A percentile compares a stretch with the other conserved stretches of the same genome.
Conservation (phyloP, 2,329 filamentous ascomycete genomes). For the Colletotrichum sansevieriae region DNA sequence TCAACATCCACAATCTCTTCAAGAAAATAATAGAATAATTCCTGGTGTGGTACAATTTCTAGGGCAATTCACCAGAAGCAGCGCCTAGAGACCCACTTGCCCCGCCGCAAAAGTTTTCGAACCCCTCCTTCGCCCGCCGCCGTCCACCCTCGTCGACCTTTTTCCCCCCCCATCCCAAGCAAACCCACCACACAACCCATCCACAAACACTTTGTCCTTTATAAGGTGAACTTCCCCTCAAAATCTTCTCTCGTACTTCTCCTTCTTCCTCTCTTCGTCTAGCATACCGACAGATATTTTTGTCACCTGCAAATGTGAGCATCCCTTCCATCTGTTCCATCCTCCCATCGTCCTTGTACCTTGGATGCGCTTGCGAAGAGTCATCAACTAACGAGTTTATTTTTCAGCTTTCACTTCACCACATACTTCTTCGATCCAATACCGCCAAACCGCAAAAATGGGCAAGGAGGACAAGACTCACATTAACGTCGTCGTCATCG, state of each 20-base stretch:
- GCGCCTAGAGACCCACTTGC: constrained; percentile 14
- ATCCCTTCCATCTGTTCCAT: background rate
- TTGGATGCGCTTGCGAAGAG: background rate
- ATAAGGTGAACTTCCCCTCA: constrained; percentile 14
- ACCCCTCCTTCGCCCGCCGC: constrained; percentile 24
- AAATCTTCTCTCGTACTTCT: constrained; percentile 4
- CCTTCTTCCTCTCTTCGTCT: constrained; percentile 22
- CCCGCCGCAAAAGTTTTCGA: constrained; percentile 30
- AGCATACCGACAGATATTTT: constrained; percentile 9
- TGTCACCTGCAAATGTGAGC: constrained; percentile 27
- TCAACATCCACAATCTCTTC: background rate
- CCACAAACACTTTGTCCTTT: constrained; percentile 4
- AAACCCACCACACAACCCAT: background rate
- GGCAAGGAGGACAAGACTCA: constrained; percentile 95
- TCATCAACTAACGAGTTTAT: constrained; percentile 9
- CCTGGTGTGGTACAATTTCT: constrained; percentile 28
- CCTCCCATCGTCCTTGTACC: no score
- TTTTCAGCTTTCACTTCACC: constrained; percentile 27
- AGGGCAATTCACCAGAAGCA: constrained; percentile 29
- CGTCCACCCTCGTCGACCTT: constrained; percentile 14
- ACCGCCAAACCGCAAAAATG: constrained; percentile 39
- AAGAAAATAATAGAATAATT: constrained; percentile 12
- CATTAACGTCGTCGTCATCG: constrained; percentile 98
- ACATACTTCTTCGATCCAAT: constrained; percentile 25
- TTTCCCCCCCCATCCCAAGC: background rate